Base-by-base conservation (phyloP, 2,329 filamentous ascomycete genomes). In the Geosmithia morbida region DNA sequence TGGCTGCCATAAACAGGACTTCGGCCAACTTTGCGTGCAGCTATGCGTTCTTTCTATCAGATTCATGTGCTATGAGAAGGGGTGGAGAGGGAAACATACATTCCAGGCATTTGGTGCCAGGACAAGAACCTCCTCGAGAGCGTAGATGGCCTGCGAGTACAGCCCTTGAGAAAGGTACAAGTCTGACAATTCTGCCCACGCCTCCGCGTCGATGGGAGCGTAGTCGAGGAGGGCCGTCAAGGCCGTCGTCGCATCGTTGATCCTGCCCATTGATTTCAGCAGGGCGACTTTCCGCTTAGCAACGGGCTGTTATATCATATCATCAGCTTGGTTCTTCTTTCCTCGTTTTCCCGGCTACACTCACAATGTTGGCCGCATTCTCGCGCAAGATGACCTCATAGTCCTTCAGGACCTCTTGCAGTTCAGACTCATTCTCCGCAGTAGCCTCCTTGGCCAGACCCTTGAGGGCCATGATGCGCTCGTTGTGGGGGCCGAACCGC, bases 31-130 rank as follows among this genome's bases (percentile, higher is more conserved):
- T 80, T 45, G 89, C 89, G 62, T 96, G 88, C 53, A 94, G 78
- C 84, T 92, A 57, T n/a, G 50, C 48, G 47, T 7, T 30, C 29
- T n/a, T 13, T 48, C 17, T 46, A 41, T 43, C 7, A 40, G 20
- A 18, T 30, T 43, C 33, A n/a, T 17, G 17, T 40, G 10, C 22
- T 5, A 18, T 2, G 18, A 22, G 41, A 16, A 11, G 7, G 7
- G 13, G 18, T 26, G 14, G 40, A n/a, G n/a, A 19, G 41, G 7
- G 19, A 11, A 3, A 43, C 85, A 61, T 63, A 92, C 86, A 69
- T 94, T 97, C 89, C 92, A 98, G 18, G 90, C 87, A 67, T 95
- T 94, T 3, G 92, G 90, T 47, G 80, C 77, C 49, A 94, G 72
- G 46, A 97, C 70, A 43, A 98, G 65, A 18, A 94, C 87, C 63